Conservation (phyloP, 2,329 filamentous ascomycete genomes). For the Emericellopsis atlantica region DNA sequence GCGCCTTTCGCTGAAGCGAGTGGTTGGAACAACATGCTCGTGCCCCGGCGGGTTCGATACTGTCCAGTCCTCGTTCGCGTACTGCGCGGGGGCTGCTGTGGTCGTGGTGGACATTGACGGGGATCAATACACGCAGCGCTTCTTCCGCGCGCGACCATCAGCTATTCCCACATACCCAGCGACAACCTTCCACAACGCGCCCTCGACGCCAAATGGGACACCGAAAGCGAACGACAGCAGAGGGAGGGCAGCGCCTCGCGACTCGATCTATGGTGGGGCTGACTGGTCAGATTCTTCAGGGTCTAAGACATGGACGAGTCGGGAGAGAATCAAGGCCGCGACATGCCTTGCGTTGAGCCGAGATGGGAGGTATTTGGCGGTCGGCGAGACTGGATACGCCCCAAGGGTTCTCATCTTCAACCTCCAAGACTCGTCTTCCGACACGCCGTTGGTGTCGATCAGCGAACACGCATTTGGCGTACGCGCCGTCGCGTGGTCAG, state of each 20-base stretch:
- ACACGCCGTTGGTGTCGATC: constrained; percentile 72
- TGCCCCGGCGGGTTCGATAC: constrained; percentile 80
- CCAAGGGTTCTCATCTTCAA: constrained; percentile 86
- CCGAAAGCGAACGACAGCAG: constrained; percentile 52
- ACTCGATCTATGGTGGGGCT: constrained; percentile 35
- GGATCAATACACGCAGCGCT: constrained; percentile 60
- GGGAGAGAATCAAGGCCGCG: constrained; percentile 87
- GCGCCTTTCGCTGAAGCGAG: constrained; percentile 62
- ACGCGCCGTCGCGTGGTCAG: constrained; percentile 77
- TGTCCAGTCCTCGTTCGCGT: constrained; percentile 68
- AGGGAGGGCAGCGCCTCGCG: constrained; percentile 39
- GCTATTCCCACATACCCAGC: constrained; percentile 54
- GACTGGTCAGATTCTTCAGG: constrained; percentile 30
- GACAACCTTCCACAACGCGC: constrained; percentile 35
- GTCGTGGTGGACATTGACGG: constrained; percentile 73
- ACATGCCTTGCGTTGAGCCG: constrained; percentile 82
- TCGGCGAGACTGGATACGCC: constrained; percentile 91
- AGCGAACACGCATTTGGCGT: constrained; percentile 88
- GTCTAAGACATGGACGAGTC: constrained; percentile 71
- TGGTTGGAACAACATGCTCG: constrained; percentile 82
- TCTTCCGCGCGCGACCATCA: constrained; percentile 77
- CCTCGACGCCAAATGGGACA: constrained; percentile 37
- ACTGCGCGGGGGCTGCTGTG: constrained; percentile 87
- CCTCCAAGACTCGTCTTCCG: constrained; percentile 65
- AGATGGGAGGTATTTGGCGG: constrained; percentile 76